Conservation (phyloP, 805 yeast species). For the Ascoidea asiatica region DNA sequence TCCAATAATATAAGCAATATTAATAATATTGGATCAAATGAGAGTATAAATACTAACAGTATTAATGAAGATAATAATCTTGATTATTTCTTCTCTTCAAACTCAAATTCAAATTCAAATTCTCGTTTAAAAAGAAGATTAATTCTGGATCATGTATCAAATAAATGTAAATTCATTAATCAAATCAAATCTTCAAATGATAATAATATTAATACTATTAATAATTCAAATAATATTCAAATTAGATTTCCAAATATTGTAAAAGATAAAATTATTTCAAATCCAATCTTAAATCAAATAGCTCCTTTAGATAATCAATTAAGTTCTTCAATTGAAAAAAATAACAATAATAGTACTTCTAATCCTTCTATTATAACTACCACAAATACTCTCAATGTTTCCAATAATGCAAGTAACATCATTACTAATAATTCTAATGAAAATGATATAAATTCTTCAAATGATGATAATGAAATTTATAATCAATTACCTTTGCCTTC, state of each 20-base stretch:
- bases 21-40: not conserved
- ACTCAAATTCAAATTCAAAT: too few relatives aligned
- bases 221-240: too few relatives aligned
- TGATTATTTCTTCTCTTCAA: not conserved
- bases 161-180: too few relatives aligned
- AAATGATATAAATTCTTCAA: not conserved
- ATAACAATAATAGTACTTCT: not conserved
- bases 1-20: not conserved
- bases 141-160: too few relatives aligned
- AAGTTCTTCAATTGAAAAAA: not conserved
- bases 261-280: too few relatives aligned
- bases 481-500: conserved; percentile 50
- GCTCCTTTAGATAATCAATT: not conserved
- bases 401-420: not conserved
- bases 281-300: too few relatives aligned
- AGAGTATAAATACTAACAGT: not conserved
- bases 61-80: not conserved
- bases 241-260: too few relatives aligned
- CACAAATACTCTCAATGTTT: too few relatives aligned
- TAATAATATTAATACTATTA: too few relatives aligned
- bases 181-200: too few relatives aligned
- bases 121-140: not conserved
- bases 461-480: conserved; percentile 3
- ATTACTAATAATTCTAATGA: not conserved
- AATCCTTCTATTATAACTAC: not conserved